Conservation (phyloP, 2,329 filamentous ascomycete genomes). For the Aspergillus tubingensis region DNA sequence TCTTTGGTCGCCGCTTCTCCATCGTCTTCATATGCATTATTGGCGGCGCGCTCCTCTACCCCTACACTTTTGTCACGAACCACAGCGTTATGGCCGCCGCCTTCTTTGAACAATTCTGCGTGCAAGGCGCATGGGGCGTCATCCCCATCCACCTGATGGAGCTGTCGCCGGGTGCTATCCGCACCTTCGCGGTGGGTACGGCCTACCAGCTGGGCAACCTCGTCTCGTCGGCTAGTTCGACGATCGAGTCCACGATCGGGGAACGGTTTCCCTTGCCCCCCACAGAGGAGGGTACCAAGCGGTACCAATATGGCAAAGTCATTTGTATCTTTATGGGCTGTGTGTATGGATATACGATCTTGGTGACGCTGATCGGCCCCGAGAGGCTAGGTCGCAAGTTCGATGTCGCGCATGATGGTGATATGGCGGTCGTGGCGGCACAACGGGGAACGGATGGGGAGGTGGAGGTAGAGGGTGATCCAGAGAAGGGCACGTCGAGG, state of each 20-base stretch:
- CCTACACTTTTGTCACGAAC: slow-evolving; percentile 70
- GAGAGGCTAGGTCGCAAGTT: slow-evolving; percentile 51
- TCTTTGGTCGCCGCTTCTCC: slow-evolving; percentile 67
- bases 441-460: slow-evolving; percentile 26
- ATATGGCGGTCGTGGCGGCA: slow-evolving; percentile 48
- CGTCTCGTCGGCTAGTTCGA: slow-evolving; percentile 64
- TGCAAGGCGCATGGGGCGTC: slow-evolving; percentile 75
- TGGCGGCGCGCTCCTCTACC: slow-evolving; percentile 78
- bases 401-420: slow-evolving; percentile 50
- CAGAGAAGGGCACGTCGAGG: slow-evolving; percentile 29
- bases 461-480: slow-evolving; percentile 27
- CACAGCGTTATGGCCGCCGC: slow-evolving; percentile 72
- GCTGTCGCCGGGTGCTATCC: slow-evolving; percentile 60
- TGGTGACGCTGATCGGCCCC: slow-evolving; percentile 51
- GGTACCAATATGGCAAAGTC: slow-evolving; percentile 77
- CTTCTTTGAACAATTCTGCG: slow-evolving; percentile 81
- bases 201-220: slow-evolving; percentile 66
- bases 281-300: slow-evolving; percentile 49
- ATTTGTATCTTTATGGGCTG: slow-evolving; percentile 91
- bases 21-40: slow-evolving; percentile 65
- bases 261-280: slow-evolving; percentile 71
- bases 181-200: slow-evolving; percentile 65
- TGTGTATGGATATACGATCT: slow-evolving; percentile 66
- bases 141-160: slow-evolving; percentile 72
- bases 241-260: slow-evolving; percentile 74